Conservation (phyloP, 768 basidiomycete genomes). For the Clavulina sp. region DNA sequence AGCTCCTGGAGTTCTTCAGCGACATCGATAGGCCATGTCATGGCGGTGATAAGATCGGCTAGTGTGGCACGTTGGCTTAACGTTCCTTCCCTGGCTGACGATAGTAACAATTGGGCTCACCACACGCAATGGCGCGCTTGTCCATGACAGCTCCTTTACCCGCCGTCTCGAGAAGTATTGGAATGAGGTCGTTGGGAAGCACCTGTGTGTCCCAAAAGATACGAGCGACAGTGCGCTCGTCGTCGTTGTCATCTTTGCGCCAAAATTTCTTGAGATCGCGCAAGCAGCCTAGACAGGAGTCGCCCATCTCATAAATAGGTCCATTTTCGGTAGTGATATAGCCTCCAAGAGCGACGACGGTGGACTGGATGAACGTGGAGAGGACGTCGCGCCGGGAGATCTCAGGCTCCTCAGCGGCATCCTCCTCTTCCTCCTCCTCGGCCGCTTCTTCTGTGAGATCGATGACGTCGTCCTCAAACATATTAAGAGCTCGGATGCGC, state of each 20-base stretch:
- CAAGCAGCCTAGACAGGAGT: constrained; percentile 67
- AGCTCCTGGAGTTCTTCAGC: constrained; percentile 89
- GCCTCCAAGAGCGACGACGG: constrained; percentile 70
- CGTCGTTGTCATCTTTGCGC: constrained; percentile 93
- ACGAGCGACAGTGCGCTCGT: constrained; percentile 86
- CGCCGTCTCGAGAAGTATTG: constrained; percentile 66
- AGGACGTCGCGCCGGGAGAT: constrained; percentile 24
- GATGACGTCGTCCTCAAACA: too few species aligned
- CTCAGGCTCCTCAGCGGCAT: not conserved
- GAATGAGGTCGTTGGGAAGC: constrained; percentile 71
- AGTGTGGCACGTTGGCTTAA: not conserved
- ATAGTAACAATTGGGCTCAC: constrained; percentile 8
- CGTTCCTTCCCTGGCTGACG: not conserved
- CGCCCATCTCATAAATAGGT: constrained; percentile 54
- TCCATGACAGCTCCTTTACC: constrained; percentile 64
- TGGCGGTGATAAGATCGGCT: constrained; percentile 79
- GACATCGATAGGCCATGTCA: constrained; percentile 98
- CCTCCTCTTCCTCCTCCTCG: not conserved
- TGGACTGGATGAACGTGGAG: constrained; percentile 48
- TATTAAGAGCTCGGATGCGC: too few species aligned
- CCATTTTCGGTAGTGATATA: constrained; percentile 25
- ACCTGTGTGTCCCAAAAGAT: constrained; percentile 83
- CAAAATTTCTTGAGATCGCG: constrained; percentile 91
- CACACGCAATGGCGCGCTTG: constrained; percentile 63
- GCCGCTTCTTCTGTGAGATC: too few species aligned